These are phyloP conservation scores for Suillus subluteus DNA, from an alignment of 768 basidiomycete genomes.

Conservation along the genomic window DNA sequence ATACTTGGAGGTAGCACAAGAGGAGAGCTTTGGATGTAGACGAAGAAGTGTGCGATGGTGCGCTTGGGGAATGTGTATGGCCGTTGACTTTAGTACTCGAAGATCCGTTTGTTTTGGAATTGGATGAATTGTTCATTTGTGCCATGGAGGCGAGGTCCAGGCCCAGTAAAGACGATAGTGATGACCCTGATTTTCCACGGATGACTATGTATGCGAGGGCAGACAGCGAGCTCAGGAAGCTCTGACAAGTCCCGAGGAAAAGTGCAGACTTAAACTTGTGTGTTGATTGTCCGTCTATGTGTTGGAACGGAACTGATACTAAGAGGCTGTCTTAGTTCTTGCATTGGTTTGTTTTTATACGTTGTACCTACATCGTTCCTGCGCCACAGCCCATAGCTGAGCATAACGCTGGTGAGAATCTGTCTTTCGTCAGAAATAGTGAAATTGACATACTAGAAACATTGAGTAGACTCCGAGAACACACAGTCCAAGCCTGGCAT, in stretches of 20 bases:
- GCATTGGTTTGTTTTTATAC: background rate
- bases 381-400: conserved; percentile 90
- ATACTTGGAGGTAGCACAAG: conserved; percentile 78
- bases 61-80: conserved; percentile 23
- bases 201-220: conserved; percentile 77
- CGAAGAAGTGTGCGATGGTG: conserved; percentile 30
- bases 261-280: conserved; percentile 85
- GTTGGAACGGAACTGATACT: conserved; percentile 87
- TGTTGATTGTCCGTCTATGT: conserved; percentile 60
- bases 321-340: conserved; percentile 3
- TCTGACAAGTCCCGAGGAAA: conserved; percentile 86
- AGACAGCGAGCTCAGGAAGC: conserved; percentile 73
- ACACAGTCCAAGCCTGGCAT: conserved; percentile 68
- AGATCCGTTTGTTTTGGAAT: conserved; percentile 30
- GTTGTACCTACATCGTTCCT: conserved; percentile 78
- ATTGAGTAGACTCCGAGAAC: conserved; percentile 89
- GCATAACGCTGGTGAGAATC: conserved; percentile 4
- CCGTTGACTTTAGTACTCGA: conserved; percentile 43
- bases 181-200: conserved; percentile 57
- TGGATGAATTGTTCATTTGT: conserved; percentile 25
- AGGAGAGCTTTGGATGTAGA: conserved; percentile 54
- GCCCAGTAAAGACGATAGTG: conserved; percentile 62
- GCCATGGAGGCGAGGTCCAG: conserved; percentile 42
- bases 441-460: conserved; percentile 68
- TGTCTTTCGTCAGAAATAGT: conserved; percentile 10